Base-by-base conservation (phyloP, 2,329 filamentous ascomycete genomes). In the Talaromyces marneffei region DNA sequence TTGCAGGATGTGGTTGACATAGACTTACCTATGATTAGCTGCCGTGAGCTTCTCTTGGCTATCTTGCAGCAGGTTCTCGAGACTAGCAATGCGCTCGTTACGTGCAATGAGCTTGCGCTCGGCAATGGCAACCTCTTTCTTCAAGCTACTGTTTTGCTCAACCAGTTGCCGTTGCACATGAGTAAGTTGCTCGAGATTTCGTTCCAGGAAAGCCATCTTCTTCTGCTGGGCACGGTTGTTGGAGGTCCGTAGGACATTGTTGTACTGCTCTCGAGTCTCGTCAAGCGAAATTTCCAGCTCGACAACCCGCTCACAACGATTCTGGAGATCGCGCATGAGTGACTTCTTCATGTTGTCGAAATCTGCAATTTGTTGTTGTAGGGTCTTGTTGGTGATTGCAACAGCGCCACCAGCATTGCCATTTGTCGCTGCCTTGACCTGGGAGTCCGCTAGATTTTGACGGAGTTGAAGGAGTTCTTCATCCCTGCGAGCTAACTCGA, bases 311-410 rank as follows among this genome's bases (percentile, higher is more conserved):
- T 99, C 94, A 77, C 94, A 99, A 64, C 94, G 89, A 81, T 99
- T 97, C 78, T 99, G 94, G 66, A 99, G 81, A 77, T 99, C 94
- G 62, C 94, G 90, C 94, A 99, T 99, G 68, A 99, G 82, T 67
- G 90, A 96, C 85, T 99, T 99, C 87, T 99, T 99, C 92, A 99
- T 99, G 63, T 91, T 90, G 76, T 99, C 94, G 69, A 99, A 99
- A 74, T 99, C 94, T 62, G 93, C 91, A 76, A 99, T 96, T 79
- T 97, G 94, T 79, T 99, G 93, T 74, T 96, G 92, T 48, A 97
- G 86, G 12, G 91, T 95, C 83, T 96, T 96, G 82, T 89, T 89
- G 70, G 90, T 91, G 60, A 85, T 79, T 72, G 88, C 77, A 57
- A 80, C 78, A 2, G 73, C 71, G 46, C 44, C 35, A 16, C 44